These are phyloP conservation scores for Talaromyces sp. DNA, from an alignment of 2,329 filamentous ascomycete genomes.

Conservation along the genomic window DNA sequence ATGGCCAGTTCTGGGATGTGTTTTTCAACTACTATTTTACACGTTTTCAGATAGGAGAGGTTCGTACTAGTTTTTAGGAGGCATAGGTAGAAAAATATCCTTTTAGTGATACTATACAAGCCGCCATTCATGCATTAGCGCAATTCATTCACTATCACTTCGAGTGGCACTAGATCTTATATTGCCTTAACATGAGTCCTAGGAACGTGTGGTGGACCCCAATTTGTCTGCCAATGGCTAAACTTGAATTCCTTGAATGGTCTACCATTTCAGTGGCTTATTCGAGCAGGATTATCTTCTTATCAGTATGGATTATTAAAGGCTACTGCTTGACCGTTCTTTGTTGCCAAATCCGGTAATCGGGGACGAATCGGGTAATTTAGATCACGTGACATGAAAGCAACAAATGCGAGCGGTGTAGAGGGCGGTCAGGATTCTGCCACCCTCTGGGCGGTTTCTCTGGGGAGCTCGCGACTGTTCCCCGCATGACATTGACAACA, in stretches of 20 bases:
- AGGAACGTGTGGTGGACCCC: no score
- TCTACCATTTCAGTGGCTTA: background rate
- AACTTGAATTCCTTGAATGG: no score
- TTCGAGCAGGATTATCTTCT: background rate
- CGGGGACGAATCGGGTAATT: background rate
- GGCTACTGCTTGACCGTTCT: no score
- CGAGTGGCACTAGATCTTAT: background rate
- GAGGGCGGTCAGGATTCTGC: constrained; percentile 6
- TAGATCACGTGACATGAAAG: background rate
- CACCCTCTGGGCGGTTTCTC: background rate
- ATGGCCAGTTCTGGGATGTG: background rate
- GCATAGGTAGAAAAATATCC: no score
- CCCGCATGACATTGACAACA: constrained; percentile 4
- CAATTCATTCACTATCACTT: background rate
- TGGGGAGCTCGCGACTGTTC: background rate
- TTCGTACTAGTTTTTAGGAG: no score
- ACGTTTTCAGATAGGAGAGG: background rate
- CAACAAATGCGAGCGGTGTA: background rate
- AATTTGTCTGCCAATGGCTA: no score
- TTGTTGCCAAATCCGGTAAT: background rate
- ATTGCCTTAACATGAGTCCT: background rate
- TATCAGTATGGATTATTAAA: no score
- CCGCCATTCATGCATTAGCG: background rate
- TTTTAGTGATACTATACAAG: no score
- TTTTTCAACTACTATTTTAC: background rate